Percentiles rank a stretch among this genome's conserved stretches.
phyloP scores from a whole-genome alignment of 371 early-diverging fungal genomes.

The Mucor sp. region DNA sequence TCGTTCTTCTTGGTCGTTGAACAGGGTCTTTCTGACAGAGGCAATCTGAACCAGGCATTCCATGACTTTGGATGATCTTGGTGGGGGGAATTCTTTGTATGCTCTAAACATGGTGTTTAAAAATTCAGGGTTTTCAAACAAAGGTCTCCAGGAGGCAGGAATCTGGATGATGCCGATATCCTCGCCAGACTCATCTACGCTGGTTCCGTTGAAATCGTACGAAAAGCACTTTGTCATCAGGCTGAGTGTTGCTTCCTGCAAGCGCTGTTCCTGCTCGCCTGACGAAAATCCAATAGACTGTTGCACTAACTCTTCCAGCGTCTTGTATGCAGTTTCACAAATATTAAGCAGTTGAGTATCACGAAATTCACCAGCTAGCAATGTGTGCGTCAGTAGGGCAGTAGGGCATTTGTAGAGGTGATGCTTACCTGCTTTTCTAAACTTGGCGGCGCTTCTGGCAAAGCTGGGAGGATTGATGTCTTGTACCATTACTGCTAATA shows the following conservation, averaged over 20 bases:
- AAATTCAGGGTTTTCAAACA: constrained; percentile 70
- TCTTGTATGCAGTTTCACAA: constrained; percentile 67
- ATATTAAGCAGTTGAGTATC: constrained; percentile 77
- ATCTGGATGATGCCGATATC: constrained; percentile 81
- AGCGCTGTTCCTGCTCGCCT: constrained; percentile 53
- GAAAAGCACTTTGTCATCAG: constrained; percentile 73
- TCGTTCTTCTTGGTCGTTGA: constrained; percentile 71
- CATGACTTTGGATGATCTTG: constrained; percentile 66
- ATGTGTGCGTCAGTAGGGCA: not conserved
- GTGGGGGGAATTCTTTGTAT: constrained; percentile 62
- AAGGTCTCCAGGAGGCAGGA: constrained; percentile 77
- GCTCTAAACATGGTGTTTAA: constrained; percentile 75
- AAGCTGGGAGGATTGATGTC: constrained; percentile 67
- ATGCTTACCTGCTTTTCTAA: constrained; percentile 65
- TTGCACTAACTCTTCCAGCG: constrained; percentile 55
- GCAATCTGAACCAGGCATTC: constrained; percentile 82
- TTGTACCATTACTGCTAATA: constrained; percentile 61
- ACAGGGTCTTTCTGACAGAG: constrained; percentile 84
- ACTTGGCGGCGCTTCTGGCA: constrained; percentile 62
- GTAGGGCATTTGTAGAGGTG: not conserved
- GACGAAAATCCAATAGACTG: constrained; percentile 44
- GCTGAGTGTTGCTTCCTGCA: constrained; percentile 61
- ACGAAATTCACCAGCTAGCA: constrained; percentile 81
- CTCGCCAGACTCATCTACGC: constrained; percentile 84
- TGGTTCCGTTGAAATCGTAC: constrained; percentile 89